A percentile compares a stretch with the other conserved stretches of the same genome.
phyloP scores from a whole-genome alignment of 2,329 filamentous ascomycete species.

The Fusarium veterinarium region DNA sequence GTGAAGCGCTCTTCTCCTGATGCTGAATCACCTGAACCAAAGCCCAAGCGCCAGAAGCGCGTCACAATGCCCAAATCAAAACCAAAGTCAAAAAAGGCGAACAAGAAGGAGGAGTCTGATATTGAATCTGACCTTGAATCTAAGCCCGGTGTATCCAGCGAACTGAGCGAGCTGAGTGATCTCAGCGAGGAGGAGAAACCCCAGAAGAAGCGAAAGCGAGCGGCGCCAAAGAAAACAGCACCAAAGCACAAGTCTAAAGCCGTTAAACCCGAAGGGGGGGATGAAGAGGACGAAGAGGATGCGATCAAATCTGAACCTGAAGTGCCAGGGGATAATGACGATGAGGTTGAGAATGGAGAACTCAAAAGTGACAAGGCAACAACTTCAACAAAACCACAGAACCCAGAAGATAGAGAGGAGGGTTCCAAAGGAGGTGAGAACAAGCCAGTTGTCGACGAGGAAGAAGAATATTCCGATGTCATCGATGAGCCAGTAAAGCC shows the following conservation, averaged over 20 bases:
- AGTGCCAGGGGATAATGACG: conserved; percentile 2
- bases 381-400: conserved; percentile 1
- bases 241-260: conserved; percentile 34
- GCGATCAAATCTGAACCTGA: conserved; percentile 29
- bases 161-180: conserved; percentile 39
- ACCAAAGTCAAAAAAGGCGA: conserved; percentile 43
- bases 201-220: conserved; percentile 35
- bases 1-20: conserved; percentile 52
- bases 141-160: conserved; percentile 36
- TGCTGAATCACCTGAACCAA: conserved; percentile 50
- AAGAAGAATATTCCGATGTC: conserved; percentile 63
- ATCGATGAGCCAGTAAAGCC: conserved; percentile 76
- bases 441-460: conserved; percentile 45
- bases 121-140: conserved; percentile 37
- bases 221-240: conserved; percentile 3
- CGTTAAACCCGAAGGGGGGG: conserved; percentile 42
- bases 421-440: conserved; percentile 33
- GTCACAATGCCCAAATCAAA: conserved; percentile 46
- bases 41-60: conserved; percentile 56
- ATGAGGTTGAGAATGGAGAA: neutral
- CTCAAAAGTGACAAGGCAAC: neutral
- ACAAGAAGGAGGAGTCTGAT: conserved; percentile 39
- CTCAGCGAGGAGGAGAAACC: conserved; percentile 44
- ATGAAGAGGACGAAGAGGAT: conserved; percentile 38
- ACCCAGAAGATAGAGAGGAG: conserved; percentile 4